phyloP scores from a whole-genome alignment of 2,329 filamentous ascomycete genomes.

The Didymella glomerata region DNA sequence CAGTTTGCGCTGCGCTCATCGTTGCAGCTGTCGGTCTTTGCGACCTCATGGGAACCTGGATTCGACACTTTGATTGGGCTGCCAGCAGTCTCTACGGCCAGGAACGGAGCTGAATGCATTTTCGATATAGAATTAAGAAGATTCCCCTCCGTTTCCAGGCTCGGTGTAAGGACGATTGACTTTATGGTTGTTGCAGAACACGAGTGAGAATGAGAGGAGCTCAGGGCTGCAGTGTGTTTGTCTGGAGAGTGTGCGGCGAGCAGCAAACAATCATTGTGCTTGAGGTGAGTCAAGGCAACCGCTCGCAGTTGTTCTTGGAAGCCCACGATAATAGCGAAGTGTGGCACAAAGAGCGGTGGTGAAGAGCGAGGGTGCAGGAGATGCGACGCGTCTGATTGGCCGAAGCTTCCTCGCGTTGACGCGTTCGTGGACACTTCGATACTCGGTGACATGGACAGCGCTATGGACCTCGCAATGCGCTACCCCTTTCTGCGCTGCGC shows the following conservation, averaged over 20 bases:
- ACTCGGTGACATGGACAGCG: slow-evolving; percentile 17
- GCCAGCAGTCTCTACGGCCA: background rate
- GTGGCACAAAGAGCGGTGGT: slow-evolving; percentile 1
- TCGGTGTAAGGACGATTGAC: background rate
- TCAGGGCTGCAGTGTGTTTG: background rate
- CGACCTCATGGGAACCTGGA: background rate
- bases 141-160: background rate
- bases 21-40: background rate
- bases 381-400: slow-evolving; percentile 13
- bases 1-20: background rate
- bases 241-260: background rate
- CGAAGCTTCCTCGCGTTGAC: slow-evolving; percentile 7
- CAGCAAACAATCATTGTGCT: slow-evolving; percentile 9
- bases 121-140: background rate
- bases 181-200: background rate
- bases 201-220: background rate
- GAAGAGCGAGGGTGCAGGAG: slow-evolving; percentile 5
- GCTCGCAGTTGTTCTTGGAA: background rate
- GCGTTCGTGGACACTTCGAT: slow-evolving; percentile 1
- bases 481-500: slow-evolving; percentile 15
- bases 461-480: slow-evolving; percentile 28
- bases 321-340: background rate
- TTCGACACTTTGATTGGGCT: background rate
- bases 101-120: background rate
- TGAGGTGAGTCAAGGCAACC: background rate